These are phyloP conservation scores for Fusarium sp. DNA, from an alignment of 2,329 filamentous ascomycete species.

Conservation along the genomic window DNA sequence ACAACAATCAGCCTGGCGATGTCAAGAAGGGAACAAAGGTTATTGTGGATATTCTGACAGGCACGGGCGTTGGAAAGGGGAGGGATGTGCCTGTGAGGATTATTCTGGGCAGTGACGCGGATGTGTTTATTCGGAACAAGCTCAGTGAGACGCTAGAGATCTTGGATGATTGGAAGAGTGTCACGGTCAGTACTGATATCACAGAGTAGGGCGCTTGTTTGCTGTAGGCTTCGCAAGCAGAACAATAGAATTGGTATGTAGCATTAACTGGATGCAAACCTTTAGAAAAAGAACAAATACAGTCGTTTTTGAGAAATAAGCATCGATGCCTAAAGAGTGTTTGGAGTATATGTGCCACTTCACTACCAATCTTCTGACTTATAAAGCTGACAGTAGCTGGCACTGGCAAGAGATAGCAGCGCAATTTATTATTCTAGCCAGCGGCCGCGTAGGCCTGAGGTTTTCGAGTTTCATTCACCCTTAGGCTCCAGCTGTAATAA, in stretches of 20 bases:
- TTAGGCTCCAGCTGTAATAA: too few relatives aligned
- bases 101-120: constrained; percentile 64
- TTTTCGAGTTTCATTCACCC: too few relatives aligned
- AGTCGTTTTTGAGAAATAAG: not conserved
- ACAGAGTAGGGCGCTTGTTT: not conserved
- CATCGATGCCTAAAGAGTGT: not conserved
- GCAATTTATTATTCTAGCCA: fast-evolving
- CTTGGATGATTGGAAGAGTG: constrained; percentile 61
- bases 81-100: constrained; percentile 64
- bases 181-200: constrained; percentile 43
- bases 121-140: constrained; percentile 56
- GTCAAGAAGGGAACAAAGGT: constrained; percentile 63
- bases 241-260: not conserved
- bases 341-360: not conserved
- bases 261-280: not conserved
- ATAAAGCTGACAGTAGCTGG: not conserved
- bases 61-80: constrained; percentile 58
- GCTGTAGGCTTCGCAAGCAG: fast-evolving
- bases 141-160: constrained; percentile 55
- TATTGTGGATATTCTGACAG: constrained; percentile 66
- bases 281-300: not conserved
- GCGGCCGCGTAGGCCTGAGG: too few relatives aligned
- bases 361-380: not conserved
- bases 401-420: not conserved
- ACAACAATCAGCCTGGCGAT: constrained; percentile 66